Base-by-base conservation (phyloP, 352 stramenopile genomes). In the Phytophthora vignae region DNA sequence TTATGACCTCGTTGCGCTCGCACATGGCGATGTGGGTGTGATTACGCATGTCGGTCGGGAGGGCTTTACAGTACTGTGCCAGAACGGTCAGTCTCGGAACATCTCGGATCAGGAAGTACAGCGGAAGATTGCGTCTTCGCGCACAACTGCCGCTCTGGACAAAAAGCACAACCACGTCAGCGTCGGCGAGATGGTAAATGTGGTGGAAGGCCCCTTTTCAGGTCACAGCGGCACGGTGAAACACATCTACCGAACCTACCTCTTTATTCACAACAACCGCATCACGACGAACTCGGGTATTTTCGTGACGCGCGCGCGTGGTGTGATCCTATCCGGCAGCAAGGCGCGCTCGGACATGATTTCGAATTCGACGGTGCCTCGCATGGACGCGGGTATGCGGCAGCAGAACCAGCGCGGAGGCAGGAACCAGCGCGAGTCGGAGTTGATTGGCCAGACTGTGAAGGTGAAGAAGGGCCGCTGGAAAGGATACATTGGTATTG, bases 401-500 rank as follows among this genome's bases (percentile, higher is more conserved):
- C 70, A 75, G 40, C 73, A 81, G n/a, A 82, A 77, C 49, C 75
- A 82, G 48, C 77, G 81, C 46, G 79, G 82, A 61, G 82, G 85
- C 49, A 82, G 79, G 49, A 84, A 85, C 58, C 83, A 81, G 55
- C 78, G 80, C 31, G 87, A 96, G 66, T 95, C 90, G 1, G 90
- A 95, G 36, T 66, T 97, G 17, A 82, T 97, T 3, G 91, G 91
- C 7, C 93, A 97, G 72, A 97, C 91, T 4, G 91, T 97, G 21
- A 96, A 96, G 78, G 92, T 97, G 73, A 97, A 95, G 69, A 95
- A 95, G 64, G 91, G 91, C 1, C 90, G 92, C 49, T 97, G 91
- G 89, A 97, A 97, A 85, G 91, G 91, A 33, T 97, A 97, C 78
- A 97, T 97, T 63, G 91, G 91, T 70, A 97, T 97, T 63, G 88